Evolutionary conservation across 1,139 yeast species (phyloP).

Genomic region (Geotrichum aggregatum): DNA sequence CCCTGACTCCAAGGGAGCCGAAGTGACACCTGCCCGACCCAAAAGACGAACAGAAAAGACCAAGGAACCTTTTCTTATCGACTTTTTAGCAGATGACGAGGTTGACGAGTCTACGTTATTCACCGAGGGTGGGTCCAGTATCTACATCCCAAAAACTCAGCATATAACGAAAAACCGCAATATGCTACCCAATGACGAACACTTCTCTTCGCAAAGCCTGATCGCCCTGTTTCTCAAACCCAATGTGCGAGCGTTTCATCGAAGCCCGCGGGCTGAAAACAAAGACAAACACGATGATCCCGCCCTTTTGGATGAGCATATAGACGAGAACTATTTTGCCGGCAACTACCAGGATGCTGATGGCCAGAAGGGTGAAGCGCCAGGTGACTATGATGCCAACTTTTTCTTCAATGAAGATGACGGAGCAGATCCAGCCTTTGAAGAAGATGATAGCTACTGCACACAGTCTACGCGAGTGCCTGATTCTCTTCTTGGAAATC

Average conservation of each 20-base stretch:
- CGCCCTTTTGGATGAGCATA: slow-evolving; percentile 24
- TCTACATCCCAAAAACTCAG: slow-evolving; percentile 46
- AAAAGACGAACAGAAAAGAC: slow-evolving; percentile 37
- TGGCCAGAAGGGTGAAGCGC: slow-evolving; percentile 25
- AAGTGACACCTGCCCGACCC: slow-evolving; percentile 22
- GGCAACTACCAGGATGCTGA: slow-evolving; percentile 36
- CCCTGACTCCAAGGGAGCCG: slow-evolving; percentile 25
- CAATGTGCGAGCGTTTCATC: slow-evolving; percentile 33
- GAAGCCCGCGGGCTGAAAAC: background rate
- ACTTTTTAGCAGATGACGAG: slow-evolving; percentile 49
- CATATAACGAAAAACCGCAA: slow-evolving; percentile 44
- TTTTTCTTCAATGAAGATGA: slow-evolving; percentile 42
- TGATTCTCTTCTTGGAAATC: slow-evolving; percentile 8
- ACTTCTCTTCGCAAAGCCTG: slow-evolving; percentile 65
- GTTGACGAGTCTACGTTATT: slow-evolving; percentile 49
- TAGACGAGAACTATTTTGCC: slow-evolving; percentile 74
- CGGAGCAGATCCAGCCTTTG: slow-evolving; percentile 28
- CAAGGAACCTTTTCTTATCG: slow-evolving; percentile 43
- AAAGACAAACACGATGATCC: slow-evolving; percentile 13
- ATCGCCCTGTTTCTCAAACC: slow-evolving; percentile 71
- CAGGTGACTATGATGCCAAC: slow-evolving; percentile 44
- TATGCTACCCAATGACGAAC: slow-evolving; percentile 69
- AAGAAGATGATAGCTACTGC: slow-evolving; percentile 25
- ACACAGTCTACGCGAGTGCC: slow-evolving; percentile 7
- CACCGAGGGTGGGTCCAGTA: slow-evolving; percentile 43